These are phyloP conservation scores for Yarrowia bubula DNA, from an alignment of 805 yeast species.

Conservation along the genomic window DNA sequence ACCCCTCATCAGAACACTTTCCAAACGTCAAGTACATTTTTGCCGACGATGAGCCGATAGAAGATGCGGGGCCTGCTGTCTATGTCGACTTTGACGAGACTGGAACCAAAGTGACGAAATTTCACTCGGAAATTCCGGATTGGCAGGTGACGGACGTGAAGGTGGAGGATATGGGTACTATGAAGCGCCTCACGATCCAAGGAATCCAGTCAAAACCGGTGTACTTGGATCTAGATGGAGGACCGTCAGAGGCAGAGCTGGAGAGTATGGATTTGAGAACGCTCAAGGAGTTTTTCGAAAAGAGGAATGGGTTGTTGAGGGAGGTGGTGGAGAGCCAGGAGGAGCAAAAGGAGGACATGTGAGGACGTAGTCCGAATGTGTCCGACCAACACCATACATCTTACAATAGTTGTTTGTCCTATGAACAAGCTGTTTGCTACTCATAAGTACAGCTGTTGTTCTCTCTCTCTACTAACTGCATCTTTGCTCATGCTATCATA, in stretches of 20 bases:
- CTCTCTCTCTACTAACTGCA: too few species aligned
- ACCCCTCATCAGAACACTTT: constrained; percentile 10
- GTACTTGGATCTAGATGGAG: neutral
- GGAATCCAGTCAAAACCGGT: constrained; percentile 10
- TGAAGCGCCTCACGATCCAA: too few species aligned
- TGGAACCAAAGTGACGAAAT: constrained; percentile 36
- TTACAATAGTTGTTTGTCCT: too few species aligned
- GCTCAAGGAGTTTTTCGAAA: neutral
- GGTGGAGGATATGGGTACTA: too few species aligned
- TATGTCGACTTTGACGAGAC: constrained; percentile 42
- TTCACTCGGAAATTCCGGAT: constrained; percentile 40
- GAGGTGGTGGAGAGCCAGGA: neutral
- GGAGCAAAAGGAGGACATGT: neutral
- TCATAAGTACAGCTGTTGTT: too few species aligned
- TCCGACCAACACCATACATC: too few species aligned
- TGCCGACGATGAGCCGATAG: constrained; percentile 20
- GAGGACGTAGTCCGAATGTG: too few species aligned
- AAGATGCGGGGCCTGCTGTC: constrained; percentile 28
- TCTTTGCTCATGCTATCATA: too few species aligned
- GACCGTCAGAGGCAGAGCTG: neutral
- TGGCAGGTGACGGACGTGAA: constrained; percentile 41
- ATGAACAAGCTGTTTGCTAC: too few species aligned
- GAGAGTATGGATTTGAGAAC: neutral
- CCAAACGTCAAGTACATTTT: constrained; percentile 22
- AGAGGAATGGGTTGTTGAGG: neutral